Evolutionary conservation across 495 filamentous ascomycete genomes (phyloP).

Genomic region (Trichoderma parareesei): DNA sequence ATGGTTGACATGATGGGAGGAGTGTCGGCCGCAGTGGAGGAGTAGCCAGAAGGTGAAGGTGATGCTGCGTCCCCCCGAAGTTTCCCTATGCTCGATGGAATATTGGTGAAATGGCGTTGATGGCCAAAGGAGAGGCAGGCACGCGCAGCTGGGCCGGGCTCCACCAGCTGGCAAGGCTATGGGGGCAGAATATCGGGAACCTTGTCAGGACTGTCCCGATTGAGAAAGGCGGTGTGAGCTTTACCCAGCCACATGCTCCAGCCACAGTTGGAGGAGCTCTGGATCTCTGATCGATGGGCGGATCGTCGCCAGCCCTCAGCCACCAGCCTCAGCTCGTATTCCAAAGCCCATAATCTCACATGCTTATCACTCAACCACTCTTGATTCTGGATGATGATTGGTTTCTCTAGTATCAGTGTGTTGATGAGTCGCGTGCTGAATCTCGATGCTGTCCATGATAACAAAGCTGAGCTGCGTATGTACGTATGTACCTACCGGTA

Average conservation of each 20-base stretch:
- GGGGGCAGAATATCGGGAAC: background rate
- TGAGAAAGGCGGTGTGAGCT: background rate
- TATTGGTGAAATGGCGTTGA: background rate
- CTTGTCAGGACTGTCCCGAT: background rate
- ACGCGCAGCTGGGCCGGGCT: background rate
- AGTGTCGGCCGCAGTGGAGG: background rate
- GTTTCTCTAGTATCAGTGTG: too few relatives aligned
- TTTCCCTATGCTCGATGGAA: background rate
- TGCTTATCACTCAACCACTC: too few relatives aligned
- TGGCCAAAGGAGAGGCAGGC: background rate
- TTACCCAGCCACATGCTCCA: background rate
- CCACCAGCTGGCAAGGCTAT: slow-evolving; percentile 2
- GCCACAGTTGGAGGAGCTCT: background rate
- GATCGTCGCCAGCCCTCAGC: too few relatives aligned
- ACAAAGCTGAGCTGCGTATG: too few relatives aligned
- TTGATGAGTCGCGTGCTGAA: too few relatives aligned
- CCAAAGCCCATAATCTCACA: too few relatives aligned
- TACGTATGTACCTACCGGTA: too few relatives aligned
- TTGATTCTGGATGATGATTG: too few relatives aligned
- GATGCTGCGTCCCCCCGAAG: background rate
- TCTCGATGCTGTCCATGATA: too few relatives aligned
- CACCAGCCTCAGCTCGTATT: too few relatives aligned
- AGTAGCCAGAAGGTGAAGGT: background rate
- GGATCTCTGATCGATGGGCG: too few relatives aligned
- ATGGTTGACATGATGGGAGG: slow-evolving; percentile 62